phyloP scores from a whole-genome alignment of 2,329 filamentous ascomycete species.

The Domatiomyces globalis region DNA sequence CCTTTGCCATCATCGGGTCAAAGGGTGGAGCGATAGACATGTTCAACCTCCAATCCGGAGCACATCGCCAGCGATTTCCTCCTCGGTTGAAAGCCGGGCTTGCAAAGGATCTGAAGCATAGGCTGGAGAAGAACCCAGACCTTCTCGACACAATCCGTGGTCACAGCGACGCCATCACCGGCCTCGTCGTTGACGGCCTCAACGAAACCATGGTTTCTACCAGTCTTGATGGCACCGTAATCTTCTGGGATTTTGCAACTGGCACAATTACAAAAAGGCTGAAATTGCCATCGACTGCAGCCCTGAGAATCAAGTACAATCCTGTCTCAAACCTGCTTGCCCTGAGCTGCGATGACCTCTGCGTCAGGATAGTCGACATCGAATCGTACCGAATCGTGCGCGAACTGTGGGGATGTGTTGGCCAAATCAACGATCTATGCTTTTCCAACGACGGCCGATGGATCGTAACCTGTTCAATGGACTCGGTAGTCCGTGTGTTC shows the following conservation, averaged over 20 bases:
- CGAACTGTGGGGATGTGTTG: slow-evolving; percentile 74
- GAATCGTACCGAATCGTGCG: slow-evolving; percentile 81
- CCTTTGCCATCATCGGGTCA: slow-evolving; percentile 82
- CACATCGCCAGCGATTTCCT: slow-evolving; percentile 77
- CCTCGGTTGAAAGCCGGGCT: slow-evolving; percentile 63
- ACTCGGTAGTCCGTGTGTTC: slow-evolving; percentile 73
- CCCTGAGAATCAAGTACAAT: slow-evolving; percentile 68
- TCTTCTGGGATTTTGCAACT: slow-evolving; percentile 93
- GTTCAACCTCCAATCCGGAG: slow-evolving; percentile 91
- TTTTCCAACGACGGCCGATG: slow-evolving; percentile 91
- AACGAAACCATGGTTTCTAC: slow-evolving; percentile 79
- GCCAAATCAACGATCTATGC: slow-evolving; percentile 61
- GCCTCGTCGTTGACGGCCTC: slow-evolving; percentile 74
- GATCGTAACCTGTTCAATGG: slow-evolving; percentile 77
- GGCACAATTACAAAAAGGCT: slow-evolving; percentile 68
- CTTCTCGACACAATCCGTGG: slow-evolving; percentile 46
- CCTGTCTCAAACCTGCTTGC: slow-evolving; percentile 71
- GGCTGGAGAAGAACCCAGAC: slow-evolving; percentile 38
- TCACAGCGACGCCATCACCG: slow-evolving; percentile 71
- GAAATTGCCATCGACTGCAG: slow-evolving; percentile 66
- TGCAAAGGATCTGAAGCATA: slow-evolving; percentile 58
- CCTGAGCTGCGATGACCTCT: slow-evolving; percentile 76
- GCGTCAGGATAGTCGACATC: slow-evolving; percentile 76
- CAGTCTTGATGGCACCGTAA: slow-evolving; percentile 78
- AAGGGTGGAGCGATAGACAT: slow-evolving; percentile 73